Base-by-base conservation (phyloP, 176 grass and related monocot species). In the Lolium multiflorum region DNA sequence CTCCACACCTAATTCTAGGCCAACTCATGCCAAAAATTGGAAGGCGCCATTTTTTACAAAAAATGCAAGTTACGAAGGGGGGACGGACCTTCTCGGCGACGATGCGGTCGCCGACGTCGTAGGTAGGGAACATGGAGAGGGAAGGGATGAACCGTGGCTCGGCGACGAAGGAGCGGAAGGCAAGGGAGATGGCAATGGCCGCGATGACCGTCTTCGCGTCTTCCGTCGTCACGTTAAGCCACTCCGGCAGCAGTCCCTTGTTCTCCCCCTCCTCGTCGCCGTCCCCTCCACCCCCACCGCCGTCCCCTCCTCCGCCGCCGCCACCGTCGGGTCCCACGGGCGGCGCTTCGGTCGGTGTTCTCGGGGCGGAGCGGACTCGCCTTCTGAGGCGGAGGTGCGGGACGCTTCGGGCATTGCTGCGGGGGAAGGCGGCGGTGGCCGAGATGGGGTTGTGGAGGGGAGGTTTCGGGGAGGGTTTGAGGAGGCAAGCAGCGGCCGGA, bases 1-100 rank as follows among this genome's bases (percentile, higher is more conserved):
- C 51, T 54, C 51, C 51, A 17, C 14, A 51, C 12, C 14, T 54
- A 28, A 28, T 28, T 28, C 28, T 28, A 28, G 28, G 1, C 1
- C n/a, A n/a, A 28, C 28, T 28, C 28, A 28, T 28, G 28, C 28
- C 28, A 28, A 28, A 28, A 28, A 28, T 54, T 54, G 1, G 14
- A 54, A 16, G 14, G 14, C 51, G 12, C 51, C 44, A 54, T 54
- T 4, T n/a, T n/a, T n/a, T n/a, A n/a, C n/a, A n/a, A n/a, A n/a
- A n/a, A n/a, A n/a, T n/a, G n/a, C n/a, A n/a, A n/a, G n/a, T n/a
- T n/a, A n/a, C n/a, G n/a, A n/a, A n/a, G n/a, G n/a, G n/a, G n/a
- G n/a, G n/a, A n/a, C n/a, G n/a, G n/a, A 96, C 96, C 90, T 98
- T 98, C 79, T 98, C 96, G 1, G 96, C 96, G 8, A 98, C 96